These are phyloP conservation scores for Coemansia sp. DNA, from an alignment of 192 early-diverging fungal genomes.

Conservation along the genomic window DNA sequence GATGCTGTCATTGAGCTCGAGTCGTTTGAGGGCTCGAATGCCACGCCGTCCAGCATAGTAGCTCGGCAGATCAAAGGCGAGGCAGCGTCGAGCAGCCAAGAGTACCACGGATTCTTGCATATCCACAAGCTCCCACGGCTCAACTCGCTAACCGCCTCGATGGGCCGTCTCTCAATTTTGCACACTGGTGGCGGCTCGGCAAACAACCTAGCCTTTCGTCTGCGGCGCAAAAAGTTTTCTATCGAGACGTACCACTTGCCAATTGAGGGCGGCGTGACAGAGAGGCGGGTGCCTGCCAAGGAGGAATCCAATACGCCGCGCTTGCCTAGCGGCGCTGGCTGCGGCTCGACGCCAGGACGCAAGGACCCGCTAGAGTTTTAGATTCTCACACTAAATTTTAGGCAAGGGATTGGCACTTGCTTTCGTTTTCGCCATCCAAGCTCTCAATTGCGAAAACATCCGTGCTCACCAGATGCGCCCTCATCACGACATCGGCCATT, in stretches of 20 bases:
- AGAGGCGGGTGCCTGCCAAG: conserved; percentile 54
- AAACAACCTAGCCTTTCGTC: conserved; percentile 84
- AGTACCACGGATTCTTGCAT: conserved; percentile 88
- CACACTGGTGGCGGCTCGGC: conserved; percentile 53
- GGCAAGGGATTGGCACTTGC: not conserved
- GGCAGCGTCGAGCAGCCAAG: conserved; percentile 57
- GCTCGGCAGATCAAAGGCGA: conserved; percentile 55
- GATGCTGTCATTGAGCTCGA: conserved; percentile 89
- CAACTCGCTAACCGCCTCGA: conserved; percentile 70
- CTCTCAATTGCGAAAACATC: not conserved
- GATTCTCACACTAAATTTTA: not conserved
- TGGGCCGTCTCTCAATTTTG: conserved; percentile 67
- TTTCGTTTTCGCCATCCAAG: not conserved
- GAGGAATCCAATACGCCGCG: conserved; percentile 16
- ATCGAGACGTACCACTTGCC: conserved; percentile 93
- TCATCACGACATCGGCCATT: conserved; percentile 13
- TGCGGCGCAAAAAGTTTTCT: conserved; percentile 83
- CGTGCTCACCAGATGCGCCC: not conserved
- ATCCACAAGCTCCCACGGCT: conserved; percentile 77
- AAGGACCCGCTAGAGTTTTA: conserved; percentile 57
- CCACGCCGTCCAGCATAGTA: conserved; percentile 45
- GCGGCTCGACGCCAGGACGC: conserved; percentile 47
- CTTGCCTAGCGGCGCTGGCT: conserved; percentile 26
- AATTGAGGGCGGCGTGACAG: conserved; percentile 83
- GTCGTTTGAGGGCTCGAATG: conserved; percentile 80